Evolutionary conservation across 2,329 filamentous ascomycete genomes (phyloP).

Genomic region (Cladosporium sp.): DNA sequence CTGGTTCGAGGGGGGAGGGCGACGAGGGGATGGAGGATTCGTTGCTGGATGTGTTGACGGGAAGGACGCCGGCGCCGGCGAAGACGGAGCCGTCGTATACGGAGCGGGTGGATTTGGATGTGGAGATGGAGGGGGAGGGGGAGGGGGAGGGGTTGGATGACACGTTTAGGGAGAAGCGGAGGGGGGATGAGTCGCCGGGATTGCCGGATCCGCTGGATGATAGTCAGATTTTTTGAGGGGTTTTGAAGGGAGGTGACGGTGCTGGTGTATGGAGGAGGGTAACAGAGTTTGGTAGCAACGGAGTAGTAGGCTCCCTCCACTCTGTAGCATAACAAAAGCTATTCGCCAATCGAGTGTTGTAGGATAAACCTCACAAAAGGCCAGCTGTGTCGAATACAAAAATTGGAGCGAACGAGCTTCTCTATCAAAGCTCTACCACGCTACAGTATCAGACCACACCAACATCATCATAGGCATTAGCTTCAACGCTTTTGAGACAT

Average conservation of each 20-base stretch:
- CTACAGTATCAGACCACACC: no score
- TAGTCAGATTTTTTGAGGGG: conserved; percentile 28
- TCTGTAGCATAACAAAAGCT: no score
- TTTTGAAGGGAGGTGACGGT: background rate
- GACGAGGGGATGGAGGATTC: conserved; percentile 40
- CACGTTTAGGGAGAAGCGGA: conserved; percentile 36
- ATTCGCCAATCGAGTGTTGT: no score
- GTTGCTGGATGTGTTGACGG: conserved; percentile 43
- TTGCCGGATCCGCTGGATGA: conserved; percentile 28
- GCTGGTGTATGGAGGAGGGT: no score
- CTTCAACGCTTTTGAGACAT: no score
- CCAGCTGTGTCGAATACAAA: no score
- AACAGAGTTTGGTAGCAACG: no score
- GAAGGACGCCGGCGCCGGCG: conserved; percentile 37
- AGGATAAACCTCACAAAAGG: no score
- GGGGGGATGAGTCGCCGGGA: background rate
- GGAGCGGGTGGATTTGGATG: conserved; percentile 26
- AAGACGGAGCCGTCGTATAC: conserved; percentile 26
- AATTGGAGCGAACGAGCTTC: no score
- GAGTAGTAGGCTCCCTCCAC: no score
- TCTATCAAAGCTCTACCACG: no score
- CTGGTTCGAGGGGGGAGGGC: conserved; percentile 1
- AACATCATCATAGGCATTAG: no score
- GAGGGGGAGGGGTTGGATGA: conserved; percentile 35
- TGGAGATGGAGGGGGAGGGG: conserved; percentile 25